A percentile compares a stretch with the other conserved stretches of the same genome.
Evolutionary conservation across 176 grass and related monocot genomes (phyloP).

Genomic region (Rhynchospora tenuis): DNA sequence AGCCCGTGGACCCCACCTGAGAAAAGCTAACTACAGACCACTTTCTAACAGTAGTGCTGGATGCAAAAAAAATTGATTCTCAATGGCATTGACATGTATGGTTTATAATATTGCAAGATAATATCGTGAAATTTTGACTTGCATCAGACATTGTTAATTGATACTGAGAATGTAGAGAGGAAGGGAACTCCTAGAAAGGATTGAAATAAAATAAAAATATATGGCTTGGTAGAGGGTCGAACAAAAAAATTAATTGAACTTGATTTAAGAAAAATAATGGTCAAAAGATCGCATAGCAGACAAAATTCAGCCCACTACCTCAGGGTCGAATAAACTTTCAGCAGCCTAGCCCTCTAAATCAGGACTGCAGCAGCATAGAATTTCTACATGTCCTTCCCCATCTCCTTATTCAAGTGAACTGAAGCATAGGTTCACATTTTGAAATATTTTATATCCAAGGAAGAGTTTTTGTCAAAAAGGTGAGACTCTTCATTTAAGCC

Average conservation of each 20-base stretch:
- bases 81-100: no score
- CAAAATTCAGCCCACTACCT: background rate
- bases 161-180: background rate
- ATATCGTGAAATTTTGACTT: background rate
- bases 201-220: background rate
- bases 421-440: background rate
- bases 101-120: no score
- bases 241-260: background rate
- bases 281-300: background rate
- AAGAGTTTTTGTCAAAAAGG: background rate
- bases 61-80: no score
- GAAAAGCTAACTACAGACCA: no score
- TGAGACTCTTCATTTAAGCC: background rate
- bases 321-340: background rate
- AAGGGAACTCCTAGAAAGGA: background rate
- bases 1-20: no score
- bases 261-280: background rate
- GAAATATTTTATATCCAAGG: background rate
- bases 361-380: background rate
- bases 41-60: no score
- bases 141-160: background rate
- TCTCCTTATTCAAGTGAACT: background rate
- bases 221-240: background rate
- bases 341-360: background rate
- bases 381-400: background rate